Percentiles rank a stretch among this genome's conserved stretches.
These are phyloP conservation scores for Maudiozyma pseudohumilis DNA, from an alignment of 805 yeast genomes.

Conservation along the genomic window DNA sequence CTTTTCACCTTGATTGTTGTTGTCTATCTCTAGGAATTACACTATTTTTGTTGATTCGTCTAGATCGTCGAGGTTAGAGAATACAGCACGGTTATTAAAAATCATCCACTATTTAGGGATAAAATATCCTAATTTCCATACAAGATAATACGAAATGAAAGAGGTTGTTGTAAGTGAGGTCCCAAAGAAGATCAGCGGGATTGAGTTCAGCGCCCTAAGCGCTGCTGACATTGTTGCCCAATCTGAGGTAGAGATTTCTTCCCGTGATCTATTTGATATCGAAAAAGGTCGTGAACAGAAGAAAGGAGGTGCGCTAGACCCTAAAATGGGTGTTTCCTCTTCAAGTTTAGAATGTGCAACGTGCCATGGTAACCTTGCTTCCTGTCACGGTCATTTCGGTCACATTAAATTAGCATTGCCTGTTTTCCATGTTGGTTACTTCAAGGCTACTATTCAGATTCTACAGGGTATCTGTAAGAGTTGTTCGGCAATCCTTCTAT, in stretches of 20 bases:
- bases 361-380: conserved; percentile 82
- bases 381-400: conserved; percentile 98
- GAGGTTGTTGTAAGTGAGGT: conserved; percentile 54
- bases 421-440: conserved; percentile 95
- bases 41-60: no score
- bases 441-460: conserved; percentile 80
- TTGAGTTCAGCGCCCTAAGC: conserved; percentile 88
- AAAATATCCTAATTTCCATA: no score
- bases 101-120: no score
- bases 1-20: no score
- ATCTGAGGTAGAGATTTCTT: conserved; percentile 86
- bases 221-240: conserved; percentile 87
- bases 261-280: conserved; percentile 84
- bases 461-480: conserved; percentile 85
- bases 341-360: conserved; percentile 80
- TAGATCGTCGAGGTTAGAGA: no score
- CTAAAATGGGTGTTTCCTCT: conserved; percentile 88
- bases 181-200: conserved; percentile 82
- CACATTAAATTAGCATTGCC: conserved; percentile 89
- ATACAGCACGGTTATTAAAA: no score
- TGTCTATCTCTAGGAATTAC: no score
- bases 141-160: no score
- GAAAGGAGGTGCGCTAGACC: conserved; percentile 78
- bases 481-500: conserved; percentile 71
- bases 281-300: conserved; percentile 84